Evolutionary conservation across 2,329 filamentous ascomycete genomes (phyloP).

Genomic region (Alternaria dauci): DNA sequence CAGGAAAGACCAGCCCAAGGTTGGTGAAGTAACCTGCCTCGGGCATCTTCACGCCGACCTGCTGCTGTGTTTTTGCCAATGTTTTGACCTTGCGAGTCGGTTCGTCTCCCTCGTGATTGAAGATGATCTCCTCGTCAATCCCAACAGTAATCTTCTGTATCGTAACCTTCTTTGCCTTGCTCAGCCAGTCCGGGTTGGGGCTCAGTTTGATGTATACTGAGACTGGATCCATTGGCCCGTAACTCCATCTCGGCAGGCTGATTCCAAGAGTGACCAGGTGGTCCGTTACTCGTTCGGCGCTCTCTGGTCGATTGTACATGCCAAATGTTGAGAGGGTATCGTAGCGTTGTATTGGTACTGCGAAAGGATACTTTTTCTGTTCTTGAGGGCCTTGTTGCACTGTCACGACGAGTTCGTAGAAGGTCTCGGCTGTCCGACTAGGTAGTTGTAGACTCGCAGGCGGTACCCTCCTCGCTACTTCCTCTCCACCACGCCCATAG

Average conservation of each 20-base stretch:
- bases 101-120: conserved; percentile 96
- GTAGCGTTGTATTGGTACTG: conserved; percentile 89
- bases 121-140: conserved; percentile 98
- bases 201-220: conserved; percentile 94
- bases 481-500: conserved; percentile 88
- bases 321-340: conserved; percentile 98
- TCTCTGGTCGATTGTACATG: conserved; percentile 98
- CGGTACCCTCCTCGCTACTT: conserved; percentile 87
- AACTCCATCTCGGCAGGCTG: conserved; percentile 93
- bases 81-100: conserved; percentile 89
- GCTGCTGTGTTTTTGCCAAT: conserved; percentile 82
- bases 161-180: conserved; percentile 88
- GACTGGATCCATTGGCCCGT: conserved; percentile 92
- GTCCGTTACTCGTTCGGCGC: conserved; percentile 83
- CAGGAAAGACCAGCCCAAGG: conserved; percentile 87
- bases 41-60: conserved; percentile 83
- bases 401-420: conserved; percentile 94
- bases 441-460: conserved; percentile 90
- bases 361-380: conserved; percentile 90
- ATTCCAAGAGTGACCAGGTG: conserved; percentile 92
- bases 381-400: conserved; percentile 88
- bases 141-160: conserved; percentile 93
- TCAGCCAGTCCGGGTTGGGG: conserved; percentile 90
- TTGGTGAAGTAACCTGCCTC: conserved; percentile 94
- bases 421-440: conserved; percentile 94